Evolutionary conservation across 2,329 filamentous ascomycete genomes (phyloP).

Genomic region (Colletotrichum kahawae): DNA sequence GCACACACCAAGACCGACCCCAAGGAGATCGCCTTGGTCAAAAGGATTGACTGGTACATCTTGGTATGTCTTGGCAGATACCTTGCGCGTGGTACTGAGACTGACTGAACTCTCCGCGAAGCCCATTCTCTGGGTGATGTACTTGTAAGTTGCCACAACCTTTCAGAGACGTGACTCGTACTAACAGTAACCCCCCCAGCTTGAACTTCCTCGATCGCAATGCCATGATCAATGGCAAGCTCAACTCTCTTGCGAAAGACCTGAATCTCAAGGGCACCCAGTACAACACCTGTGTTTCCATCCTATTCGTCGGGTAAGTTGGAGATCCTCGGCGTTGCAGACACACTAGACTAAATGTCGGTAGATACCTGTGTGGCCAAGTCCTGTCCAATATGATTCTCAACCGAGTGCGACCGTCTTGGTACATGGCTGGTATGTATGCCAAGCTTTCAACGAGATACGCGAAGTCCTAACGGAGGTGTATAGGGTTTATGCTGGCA

Average conservation of each 20-base stretch:
- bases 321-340: neutral
- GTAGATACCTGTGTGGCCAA: constrained; percentile 21
- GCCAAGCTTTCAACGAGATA: neutral
- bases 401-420: constrained; percentile 29
- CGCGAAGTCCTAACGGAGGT: neutral
- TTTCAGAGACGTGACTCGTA: neutral
- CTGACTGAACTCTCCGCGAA: neutral
- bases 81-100: neutral
- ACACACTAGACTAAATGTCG: neutral
- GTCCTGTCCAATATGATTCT: constrained; percentile 39
- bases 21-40: constrained; percentile 39
- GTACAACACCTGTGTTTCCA: constrained; percentile 32
- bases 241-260: constrained; percentile 31
- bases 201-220: constrained; percentile 34
- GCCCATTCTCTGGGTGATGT: constrained; percentile 26
- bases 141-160: neutral
- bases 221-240: constrained; percentile 32
- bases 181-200: neutral
- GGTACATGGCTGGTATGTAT: constrained; percentile 19
- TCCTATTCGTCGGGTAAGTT: constrained; percentile 21
- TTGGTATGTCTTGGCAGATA: constrained; percentile 25
- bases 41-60: constrained; percentile 38
- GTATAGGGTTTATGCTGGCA: constrained; percentile 16
- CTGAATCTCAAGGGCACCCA: constrained; percentile 30
- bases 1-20: constrained; percentile 44